These are phyloP conservation scores for Dianthus caryophyllus DNA, from an alignment of 148 eudicot species.

Conservation along the genomic window DNA sequence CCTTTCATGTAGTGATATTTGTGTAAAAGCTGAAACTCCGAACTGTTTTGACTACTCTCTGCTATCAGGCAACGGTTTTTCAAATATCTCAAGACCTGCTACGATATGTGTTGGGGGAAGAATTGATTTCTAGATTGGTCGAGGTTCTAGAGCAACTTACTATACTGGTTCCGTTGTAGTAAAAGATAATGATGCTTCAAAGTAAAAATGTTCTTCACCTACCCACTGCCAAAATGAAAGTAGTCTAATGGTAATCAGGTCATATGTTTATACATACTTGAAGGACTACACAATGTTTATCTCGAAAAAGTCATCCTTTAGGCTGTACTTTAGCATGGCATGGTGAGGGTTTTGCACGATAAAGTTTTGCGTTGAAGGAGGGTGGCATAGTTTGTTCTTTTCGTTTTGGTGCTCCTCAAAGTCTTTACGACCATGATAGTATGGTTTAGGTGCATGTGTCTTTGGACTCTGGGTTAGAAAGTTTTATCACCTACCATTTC, in stretches of 20 bases:
- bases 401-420: background rate
- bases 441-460: background rate
- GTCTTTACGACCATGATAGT: background rate
- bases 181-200: background rate
- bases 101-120: background rate
- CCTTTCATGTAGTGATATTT: background rate
- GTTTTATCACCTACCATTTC: background rate
- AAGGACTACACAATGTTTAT: background rate
- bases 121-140: background rate
- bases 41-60: background rate
- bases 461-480: too few relatives aligned
- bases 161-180: background rate
- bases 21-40: background rate
- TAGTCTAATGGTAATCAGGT: background rate
- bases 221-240: background rate
- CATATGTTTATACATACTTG: background rate
- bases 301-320: background rate
- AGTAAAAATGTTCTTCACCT: too few relatives aligned
- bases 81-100: background rate
- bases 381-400: background rate
- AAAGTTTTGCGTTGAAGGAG: background rate
- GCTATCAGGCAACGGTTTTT: background rate
- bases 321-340: background rate
- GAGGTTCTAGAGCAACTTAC: background rate
- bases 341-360: background rate